A percentile compares a stretch with the other conserved stretches of the same genome.
phyloP scores from a whole-genome alignment of 148 eudicot species.

The Agrostemma githago region DNA sequence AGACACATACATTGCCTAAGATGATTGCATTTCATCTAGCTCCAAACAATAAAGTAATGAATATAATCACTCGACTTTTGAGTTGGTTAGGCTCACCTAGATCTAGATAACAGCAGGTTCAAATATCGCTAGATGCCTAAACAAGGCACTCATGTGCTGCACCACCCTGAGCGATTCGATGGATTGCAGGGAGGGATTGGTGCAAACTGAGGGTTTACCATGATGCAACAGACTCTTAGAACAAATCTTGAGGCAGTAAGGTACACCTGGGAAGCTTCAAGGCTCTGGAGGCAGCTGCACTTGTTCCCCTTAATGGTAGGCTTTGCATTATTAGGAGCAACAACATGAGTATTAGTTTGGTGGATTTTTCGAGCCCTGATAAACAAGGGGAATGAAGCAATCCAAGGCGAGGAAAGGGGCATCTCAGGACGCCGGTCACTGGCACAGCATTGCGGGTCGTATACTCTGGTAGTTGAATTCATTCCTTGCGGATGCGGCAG shows the following conservation, averaged over 20 bases:
- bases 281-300: constrained; percentile 92
- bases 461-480: background rate
- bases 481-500: background rate
- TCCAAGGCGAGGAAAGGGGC: constrained; percentile 65
- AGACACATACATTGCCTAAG: too few relatives aligned
- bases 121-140: too few relatives aligned
- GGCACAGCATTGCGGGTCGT: constrained; percentile 81
- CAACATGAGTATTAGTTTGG: constrained; percentile 91
- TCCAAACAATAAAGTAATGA: too few relatives aligned
- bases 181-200: constrained; percentile 72
- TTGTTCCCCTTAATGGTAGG: constrained; percentile 80
- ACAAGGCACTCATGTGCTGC: constrained; percentile 8
- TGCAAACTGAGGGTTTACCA: constrained; percentile 85
- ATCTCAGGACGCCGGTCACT: constrained; percentile 60
- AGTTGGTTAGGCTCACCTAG: too few relatives aligned
- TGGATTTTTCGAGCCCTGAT: constrained; percentile 71
- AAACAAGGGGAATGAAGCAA: constrained; percentile 69
- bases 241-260: constrained; percentile 68
- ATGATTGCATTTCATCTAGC: too few relatives aligned
- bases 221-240: constrained; percentile 62
- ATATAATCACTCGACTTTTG: too few relatives aligned
- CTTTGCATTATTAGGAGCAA: constrained; percentile 74
- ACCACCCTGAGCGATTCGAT: constrained; percentile 80
- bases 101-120: too few relatives aligned
- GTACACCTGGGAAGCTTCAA: constrained; percentile 75